Percentiles rank a stretch among this genome's conserved stretches.
Conservation (phyloP, 495 filamentous ascomycete species). For the Aspergillus diversus region DNA sequence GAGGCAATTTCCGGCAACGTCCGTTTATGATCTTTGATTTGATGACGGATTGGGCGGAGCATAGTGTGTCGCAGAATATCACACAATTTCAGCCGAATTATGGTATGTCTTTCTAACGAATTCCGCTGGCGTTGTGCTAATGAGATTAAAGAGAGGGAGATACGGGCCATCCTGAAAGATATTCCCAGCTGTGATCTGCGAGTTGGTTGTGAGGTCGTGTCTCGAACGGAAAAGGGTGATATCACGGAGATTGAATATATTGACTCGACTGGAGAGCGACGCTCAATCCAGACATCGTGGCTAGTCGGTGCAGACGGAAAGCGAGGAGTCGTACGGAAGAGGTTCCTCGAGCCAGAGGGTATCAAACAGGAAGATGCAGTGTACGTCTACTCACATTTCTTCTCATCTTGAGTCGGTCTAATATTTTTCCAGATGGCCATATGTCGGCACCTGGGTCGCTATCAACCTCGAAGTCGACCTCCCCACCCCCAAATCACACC, state of each 20-base stretch:
- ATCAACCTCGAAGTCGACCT: constrained; percentile 43
- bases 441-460: constrained; percentile 49
- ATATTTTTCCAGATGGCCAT: constrained; percentile 16
- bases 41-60: constrained; percentile 22
- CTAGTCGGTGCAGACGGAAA: constrained; percentile 53
- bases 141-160: not conserved
- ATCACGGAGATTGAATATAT: constrained; percentile 33
- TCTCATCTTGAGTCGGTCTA: not conserved
- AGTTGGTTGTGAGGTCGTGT: constrained; percentile 35
- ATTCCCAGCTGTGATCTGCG: constrained; percentile 31
- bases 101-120: not conserved
- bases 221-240: constrained; percentile 26
- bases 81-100: constrained; percentile 28
- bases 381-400: constrained; percentile 1
- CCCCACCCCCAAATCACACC: constrained; percentile 47
- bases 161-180: constrained; percentile 12
- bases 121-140: not conserved
- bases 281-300: constrained; percentile 30
- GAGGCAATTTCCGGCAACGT: constrained; percentile 5
- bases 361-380: constrained; percentile 21
- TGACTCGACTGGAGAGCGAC: constrained; percentile 21
- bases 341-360: constrained; percentile 45
- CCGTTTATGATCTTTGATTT: constrained; percentile 23
- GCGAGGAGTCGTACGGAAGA: constrained; percentile 45
- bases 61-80: constrained; percentile 23